Evolutionary conservation across 768 basidiomycete genomes (phyloP), one percentile per base, ranked within the genome.

Genomic region (Amanita exitialis): DNA sequence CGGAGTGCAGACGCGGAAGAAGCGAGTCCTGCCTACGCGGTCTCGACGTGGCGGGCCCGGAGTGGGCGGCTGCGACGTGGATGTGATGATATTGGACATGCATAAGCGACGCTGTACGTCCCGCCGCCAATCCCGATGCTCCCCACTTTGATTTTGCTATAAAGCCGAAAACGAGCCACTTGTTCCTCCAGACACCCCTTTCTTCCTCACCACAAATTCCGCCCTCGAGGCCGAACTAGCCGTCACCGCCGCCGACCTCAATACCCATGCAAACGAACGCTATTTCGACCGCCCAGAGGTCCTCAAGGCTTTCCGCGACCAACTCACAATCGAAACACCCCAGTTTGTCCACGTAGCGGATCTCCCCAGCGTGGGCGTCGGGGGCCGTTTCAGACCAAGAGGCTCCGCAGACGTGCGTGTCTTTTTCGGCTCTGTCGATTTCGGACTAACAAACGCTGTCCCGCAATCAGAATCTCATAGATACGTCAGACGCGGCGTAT

Each of bases 261-360:
- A 84, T 61, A 70, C 69, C 30, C 66, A 73, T 47, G 78, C 79
- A 15, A 80, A 80, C 56, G 80, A 84, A 46, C 79, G 82, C 52
- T 87, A 88, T 65, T 90, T 90, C 58, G 83, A 85, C 62, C 77
- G 79, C 18, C 79, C 87, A 20, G 85, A 89, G 53, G 86, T 90
- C 30, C 75, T 86, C 58, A 72, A 76, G 59, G 76, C 84, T 18
- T 86, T 78, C 64, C 74, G 78, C 56, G 78, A 80, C 57, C 85
- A 90, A 59, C 68, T 73, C 53, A 67, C 71, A 47, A 92, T 92
- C 43, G 82, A 92, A 66, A 90, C 86, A 0, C 90, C 90, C 9
- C 78, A 87, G 54, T 89, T 79, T 64, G 70, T 73, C 55, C 60
- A 62, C 37, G 61, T 74, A 37, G 58, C 59, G 13, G 74, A 76